Evolutionary conservation across 257 asterid species (phyloP).

Genomic region (Primulina eburnea): DNA sequence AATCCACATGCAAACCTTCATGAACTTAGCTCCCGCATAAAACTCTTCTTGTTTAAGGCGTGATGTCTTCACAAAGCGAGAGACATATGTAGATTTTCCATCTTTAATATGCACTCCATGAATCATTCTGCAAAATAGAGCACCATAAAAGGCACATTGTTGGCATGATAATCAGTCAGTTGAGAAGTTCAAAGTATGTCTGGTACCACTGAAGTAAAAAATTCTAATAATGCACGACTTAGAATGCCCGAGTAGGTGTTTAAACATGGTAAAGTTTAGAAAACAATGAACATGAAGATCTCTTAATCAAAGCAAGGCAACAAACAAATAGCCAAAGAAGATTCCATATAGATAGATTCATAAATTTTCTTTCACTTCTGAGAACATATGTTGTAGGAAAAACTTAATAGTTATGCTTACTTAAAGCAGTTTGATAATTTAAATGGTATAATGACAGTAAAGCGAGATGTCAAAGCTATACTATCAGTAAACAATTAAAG

Average conservation of each 20-base stretch:
- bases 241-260: neutral
- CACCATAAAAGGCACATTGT: slow-evolving; percentile 8
- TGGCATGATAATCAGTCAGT: slow-evolving; percentile 8
- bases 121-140: slow-evolving; percentile 65
- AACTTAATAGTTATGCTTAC: too few species aligned
- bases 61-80: slow-evolving; percentile 91
- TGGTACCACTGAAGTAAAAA: too few species aligned
- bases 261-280: neutral
- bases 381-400: neutral
- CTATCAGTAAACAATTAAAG: neutral
- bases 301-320: too few species aligned
- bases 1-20: slow-evolving; percentile 54
- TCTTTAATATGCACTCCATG: slow-evolving; percentile 91
- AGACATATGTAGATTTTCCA: slow-evolving; percentile 90
- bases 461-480: too few species aligned
- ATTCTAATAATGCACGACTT: neutral
- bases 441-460: neutral
- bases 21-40: slow-evolving; percentile 74
- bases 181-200: slow-evolving; percentile 5
- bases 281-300: neutral
- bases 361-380: neutral
- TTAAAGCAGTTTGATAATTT: neutral
- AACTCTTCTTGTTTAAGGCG: slow-evolving; percentile 84
- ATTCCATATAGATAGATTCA: too few species aligned
- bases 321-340: too few species aligned